Conservation (phyloP, 108 stramenopile species). For the Cyclotella distinguenda region DNA sequence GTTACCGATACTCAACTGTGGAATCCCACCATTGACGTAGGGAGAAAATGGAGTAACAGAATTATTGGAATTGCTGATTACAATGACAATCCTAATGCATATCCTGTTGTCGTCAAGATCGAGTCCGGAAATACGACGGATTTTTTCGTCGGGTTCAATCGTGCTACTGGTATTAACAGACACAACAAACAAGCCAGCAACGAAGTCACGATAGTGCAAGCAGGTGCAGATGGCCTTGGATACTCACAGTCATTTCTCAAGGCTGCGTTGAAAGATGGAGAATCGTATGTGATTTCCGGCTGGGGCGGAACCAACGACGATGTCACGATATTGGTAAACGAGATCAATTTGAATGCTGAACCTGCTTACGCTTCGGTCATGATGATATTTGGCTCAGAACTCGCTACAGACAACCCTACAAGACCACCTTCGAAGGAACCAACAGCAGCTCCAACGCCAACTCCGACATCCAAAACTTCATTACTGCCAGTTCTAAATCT, state of each 20-base stretch:
- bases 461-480: no score
- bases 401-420: constrained; percentile 3
- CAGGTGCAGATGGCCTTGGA: constrained; percentile 16
- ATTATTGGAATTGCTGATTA: constrained; percentile 46
- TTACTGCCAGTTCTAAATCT: no score
- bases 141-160: constrained; percentile 37
- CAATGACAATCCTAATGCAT: constrained; percentile 17
- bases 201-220: constrained; percentile 26
- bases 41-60: constrained; percentile 10
- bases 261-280: constrained; percentile 6
- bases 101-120: constrained; percentile 28
- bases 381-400: constrained; percentile 8
- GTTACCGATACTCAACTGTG: neutral
- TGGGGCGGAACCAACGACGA: constrained; percentile 18
- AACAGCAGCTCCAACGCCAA: no score
- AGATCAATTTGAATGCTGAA: constrained; percentile 8
- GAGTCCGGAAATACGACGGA: constrained; percentile 16
- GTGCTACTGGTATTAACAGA: constrained; percentile 23
- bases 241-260: constrained; percentile 30
- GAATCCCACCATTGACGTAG: constrained; percentile 3
- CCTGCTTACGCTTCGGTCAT: constrained; percentile 17
- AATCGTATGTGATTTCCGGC: constrained; percentile 2
- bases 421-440: no score
- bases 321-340: constrained; percentile 3
- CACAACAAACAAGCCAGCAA: constrained; percentile 9